Conservation (phyloP, 2,329 filamentous ascomycete genomes). For the Fusarium acutatum region DNA sequence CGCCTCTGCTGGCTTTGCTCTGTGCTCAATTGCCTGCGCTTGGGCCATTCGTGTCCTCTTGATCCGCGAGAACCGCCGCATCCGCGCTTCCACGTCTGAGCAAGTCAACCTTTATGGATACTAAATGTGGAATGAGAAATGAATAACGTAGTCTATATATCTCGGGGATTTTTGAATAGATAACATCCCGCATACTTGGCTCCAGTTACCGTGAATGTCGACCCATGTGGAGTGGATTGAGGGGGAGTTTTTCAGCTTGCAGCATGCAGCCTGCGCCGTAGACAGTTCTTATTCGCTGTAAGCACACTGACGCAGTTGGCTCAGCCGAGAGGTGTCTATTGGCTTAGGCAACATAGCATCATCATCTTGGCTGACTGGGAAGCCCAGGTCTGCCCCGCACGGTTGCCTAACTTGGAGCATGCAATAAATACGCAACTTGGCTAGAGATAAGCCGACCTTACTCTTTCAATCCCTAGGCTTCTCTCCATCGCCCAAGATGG, state of each 20-base stretch:
- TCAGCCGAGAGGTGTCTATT: not conserved
- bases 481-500: not conserved
- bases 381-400: constrained; percentile 10
- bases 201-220: not conserved
- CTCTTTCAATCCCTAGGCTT: not conserved
- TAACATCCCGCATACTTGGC: too few relatives aligned
- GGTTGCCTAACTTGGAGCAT: constrained; percentile 4
- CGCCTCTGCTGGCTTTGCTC: constrained; percentile 54
- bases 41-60: constrained; percentile 54
- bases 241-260: not conserved
- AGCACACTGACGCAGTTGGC: too few relatives aligned
- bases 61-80: constrained; percentile 52
- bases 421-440: not conserved
- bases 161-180: not conserved
- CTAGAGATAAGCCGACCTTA: not conserved
- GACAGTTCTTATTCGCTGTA: not conserved
- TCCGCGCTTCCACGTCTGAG: constrained; percentile 45
- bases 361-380: not conserved
- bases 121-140: constrained; percentile 14
- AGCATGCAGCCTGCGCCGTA: not conserved
- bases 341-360: not conserved
- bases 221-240: not conserved
- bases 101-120: constrained; percentile 51
- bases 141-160: not conserved
- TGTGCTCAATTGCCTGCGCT: constrained; percentile 49